A percentile compares a stretch with the other conserved stretches of the same genome.
These are phyloP conservation scores for Glycine soja DNA, from an alignment of 306 rosid species.

Conservation along the genomic window DNA sequence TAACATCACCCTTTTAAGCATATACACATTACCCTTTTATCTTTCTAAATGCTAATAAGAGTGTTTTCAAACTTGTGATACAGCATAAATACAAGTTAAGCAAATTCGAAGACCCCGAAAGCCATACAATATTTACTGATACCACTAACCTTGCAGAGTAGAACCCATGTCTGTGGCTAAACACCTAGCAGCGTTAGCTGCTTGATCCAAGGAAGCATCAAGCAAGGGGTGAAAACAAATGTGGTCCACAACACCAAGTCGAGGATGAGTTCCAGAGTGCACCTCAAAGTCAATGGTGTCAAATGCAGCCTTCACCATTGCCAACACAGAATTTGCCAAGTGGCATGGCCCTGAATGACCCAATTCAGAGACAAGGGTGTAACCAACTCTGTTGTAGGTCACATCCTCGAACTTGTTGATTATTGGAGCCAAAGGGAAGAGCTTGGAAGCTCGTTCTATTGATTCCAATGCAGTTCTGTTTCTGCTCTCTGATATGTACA, in stretches of 20 bases:
- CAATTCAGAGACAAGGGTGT: constrained; percentile 81
- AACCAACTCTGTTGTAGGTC: constrained; percentile 88
- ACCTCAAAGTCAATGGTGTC: constrained; percentile 64
- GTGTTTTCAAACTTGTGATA: not conserved
- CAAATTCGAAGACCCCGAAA: not conserved
- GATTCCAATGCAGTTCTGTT: constrained; percentile 72
- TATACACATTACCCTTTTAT: not conserved
- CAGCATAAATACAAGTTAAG: not conserved
- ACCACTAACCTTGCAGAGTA: constrained; percentile 74
- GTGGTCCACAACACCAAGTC: constrained; percentile 93
- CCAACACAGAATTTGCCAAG: constrained; percentile 68
- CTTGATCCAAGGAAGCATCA: constrained; percentile 68
- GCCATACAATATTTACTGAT: not conserved
- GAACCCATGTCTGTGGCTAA: constrained; percentile 68
- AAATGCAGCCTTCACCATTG: constrained; percentile 86
- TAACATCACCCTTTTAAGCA: not conserved
- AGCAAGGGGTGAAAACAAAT: constrained; percentile 86
- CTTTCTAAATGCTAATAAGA: not conserved
- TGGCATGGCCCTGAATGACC: constrained; percentile 50
- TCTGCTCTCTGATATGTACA: constrained; percentile 90
- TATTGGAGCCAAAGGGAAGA: constrained; percentile 66
- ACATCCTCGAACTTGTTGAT: constrained; percentile 84
- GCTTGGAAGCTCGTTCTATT: constrained; percentile 75
- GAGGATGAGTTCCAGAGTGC: constrained; percentile 87
- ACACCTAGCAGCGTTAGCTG: constrained; percentile 66